Percentiles rank a stretch among this genome's conserved stretches.
Evolutionary conservation across 2,329 filamentous ascomycete genomes (phyloP).

Genomic region (Aureobasidium namibiae): DNA sequence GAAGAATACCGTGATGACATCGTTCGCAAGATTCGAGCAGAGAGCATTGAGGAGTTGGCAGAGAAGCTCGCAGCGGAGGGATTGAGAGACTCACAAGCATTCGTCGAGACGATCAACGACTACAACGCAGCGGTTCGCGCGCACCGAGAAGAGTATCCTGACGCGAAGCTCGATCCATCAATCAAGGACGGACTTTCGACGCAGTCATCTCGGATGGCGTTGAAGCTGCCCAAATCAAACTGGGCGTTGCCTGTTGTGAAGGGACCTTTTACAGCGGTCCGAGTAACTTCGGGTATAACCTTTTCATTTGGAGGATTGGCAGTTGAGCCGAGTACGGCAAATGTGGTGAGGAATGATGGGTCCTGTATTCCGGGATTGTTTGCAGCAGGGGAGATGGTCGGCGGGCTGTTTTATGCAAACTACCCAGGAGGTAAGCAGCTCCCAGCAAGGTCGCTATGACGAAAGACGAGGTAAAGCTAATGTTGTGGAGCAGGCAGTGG

Average conservation of each 20-base stretch:
- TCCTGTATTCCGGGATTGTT: constrained; percentile 47
- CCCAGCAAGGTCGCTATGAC: neutral
- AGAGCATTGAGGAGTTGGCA: constrained; percentile 49
- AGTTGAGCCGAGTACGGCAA: constrained; percentile 46
- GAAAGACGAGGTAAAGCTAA: neutral
- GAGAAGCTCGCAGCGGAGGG: constrained; percentile 40
- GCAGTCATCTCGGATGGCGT: constrained; percentile 36
- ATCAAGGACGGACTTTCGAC: constrained; percentile 56
- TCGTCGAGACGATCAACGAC: constrained; percentile 44
- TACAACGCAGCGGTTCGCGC: constrained; percentile 52
- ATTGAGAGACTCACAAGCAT: constrained; percentile 36
- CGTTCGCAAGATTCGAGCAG: constrained; percentile 45
- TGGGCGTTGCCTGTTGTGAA: constrained; percentile 54
- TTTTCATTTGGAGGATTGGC: constrained; percentile 61
- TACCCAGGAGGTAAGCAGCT: constrained; percentile 53
- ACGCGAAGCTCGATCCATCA: constrained; percentile 48
- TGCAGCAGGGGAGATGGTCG: constrained; percentile 59
- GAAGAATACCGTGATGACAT: constrained; percentile 57
- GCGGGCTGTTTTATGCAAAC: constrained; percentile 55
- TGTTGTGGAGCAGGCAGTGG: constrained; percentile 38
- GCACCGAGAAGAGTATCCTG: constrained; percentile 38
- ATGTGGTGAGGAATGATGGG: constrained; percentile 42
- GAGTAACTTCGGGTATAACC: constrained; percentile 57
- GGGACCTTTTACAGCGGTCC: constrained; percentile 54
- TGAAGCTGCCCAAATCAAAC: constrained; percentile 53